Evolutionary conservation across 352 stramenopile species (phyloP).

Genomic region (Phytophthora hibernalis): DNA sequence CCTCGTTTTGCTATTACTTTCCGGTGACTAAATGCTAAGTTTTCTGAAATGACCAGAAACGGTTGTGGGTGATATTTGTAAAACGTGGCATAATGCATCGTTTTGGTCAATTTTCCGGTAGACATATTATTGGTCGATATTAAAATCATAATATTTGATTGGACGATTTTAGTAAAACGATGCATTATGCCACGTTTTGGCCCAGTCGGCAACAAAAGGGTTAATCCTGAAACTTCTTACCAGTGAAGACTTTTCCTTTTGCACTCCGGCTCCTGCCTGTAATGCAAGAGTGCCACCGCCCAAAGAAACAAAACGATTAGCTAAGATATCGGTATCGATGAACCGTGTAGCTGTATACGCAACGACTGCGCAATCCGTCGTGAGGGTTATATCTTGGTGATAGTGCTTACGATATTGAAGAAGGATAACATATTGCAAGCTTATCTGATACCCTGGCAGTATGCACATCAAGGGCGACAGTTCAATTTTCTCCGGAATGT

Average conservation of each 20-base stretch:
- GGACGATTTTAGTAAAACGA: too few relatives aligned
- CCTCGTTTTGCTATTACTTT: too few relatives aligned
- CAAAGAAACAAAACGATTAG: neutral
- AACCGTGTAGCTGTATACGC: neutral
- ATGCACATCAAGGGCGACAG: neutral
- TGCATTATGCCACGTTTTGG: too few relatives aligned
- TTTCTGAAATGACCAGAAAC: too few relatives aligned
- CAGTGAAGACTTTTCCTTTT: conserved; percentile 6
- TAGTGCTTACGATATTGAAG: neutral
- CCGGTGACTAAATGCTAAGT: too few relatives aligned
- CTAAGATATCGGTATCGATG: neutral
- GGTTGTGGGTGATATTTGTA: too few relatives aligned
- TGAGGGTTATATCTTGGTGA: neutral
- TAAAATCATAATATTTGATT: too few relatives aligned
- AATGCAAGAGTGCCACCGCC: neutral
- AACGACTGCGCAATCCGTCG: neutral
- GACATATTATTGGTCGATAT: too few relatives aligned
- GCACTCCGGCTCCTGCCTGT: neutral
- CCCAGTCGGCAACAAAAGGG: too few relatives aligned
- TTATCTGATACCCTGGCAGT: neutral
- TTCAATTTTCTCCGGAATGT: neutral
- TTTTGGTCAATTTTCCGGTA: too few relatives aligned
- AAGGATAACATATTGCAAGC: neutral
- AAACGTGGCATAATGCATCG: too few relatives aligned
- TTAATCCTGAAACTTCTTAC: conserved; percentile 9